Evolutionary conservation across 1,139 yeast genomes (phyloP).

Genomic region (Hansenula lynferdii): DNA sequence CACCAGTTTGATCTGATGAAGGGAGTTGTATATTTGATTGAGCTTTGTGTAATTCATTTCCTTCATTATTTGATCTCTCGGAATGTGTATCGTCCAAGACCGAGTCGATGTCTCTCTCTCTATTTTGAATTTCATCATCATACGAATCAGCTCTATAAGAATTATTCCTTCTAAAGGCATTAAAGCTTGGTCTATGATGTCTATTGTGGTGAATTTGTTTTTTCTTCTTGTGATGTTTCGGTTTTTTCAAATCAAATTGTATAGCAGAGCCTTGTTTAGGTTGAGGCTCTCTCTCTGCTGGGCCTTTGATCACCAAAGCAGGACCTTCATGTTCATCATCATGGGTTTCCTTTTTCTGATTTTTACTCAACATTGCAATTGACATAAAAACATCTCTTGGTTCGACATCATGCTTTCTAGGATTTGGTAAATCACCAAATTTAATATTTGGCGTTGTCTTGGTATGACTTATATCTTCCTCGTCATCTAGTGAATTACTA

Average conservation of each 20-base stretch:
- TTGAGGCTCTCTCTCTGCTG: slow-evolving; percentile 57
- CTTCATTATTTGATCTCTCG: neutral
- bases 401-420: slow-evolving; percentile 49
- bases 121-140: slow-evolving; percentile 20
- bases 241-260: slow-evolving; percentile 19
- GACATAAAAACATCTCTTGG: slow-evolving; percentile 86
- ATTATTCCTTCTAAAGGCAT: slow-evolving; percentile 7
- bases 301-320: slow-evolving; percentile 74
- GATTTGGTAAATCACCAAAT: slow-evolving; percentile 41
- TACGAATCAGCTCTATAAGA: slow-evolving; percentile 2
- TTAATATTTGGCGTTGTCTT: slow-evolving; percentile 24
- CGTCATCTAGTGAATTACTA: slow-evolving; percentile 22
- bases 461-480: slow-evolving; percentile 39
- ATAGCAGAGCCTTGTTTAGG: slow-evolving; percentile 15
- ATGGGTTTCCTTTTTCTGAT: slow-evolving; percentile 29
- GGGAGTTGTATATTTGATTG: slow-evolving; percentile 34
- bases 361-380: slow-evolving; percentile 67
- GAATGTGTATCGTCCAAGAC: neutral
- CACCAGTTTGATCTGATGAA: slow-evolving; percentile 33
- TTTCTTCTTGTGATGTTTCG: slow-evolving; percentile 7
- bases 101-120: slow-evolving; percentile 15
- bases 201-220: slow-evolving; percentile 10
- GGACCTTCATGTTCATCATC: slow-evolving; percentile 64
- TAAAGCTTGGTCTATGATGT: slow-evolving; percentile 8
- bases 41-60: slow-evolving; percentile 23